Conservation (phyloP, 106 monocot genomes). For the Cymbidium sinense region DNA sequence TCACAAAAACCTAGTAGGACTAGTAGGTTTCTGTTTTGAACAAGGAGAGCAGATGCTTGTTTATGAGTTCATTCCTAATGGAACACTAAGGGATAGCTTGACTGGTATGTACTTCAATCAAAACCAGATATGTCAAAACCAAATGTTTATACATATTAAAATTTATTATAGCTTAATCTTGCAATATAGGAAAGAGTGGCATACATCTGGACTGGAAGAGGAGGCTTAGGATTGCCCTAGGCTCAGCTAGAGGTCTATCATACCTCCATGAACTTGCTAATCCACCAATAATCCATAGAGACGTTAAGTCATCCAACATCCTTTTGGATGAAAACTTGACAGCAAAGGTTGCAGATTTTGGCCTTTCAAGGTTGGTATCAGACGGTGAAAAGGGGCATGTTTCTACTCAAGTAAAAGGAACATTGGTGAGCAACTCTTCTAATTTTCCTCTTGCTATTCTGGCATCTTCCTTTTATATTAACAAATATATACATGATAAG, state of each 20-base stretch:
- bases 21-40: conserved; percentile 76
- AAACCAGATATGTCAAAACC: neutral
- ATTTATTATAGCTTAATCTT: neutral
- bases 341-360: conserved; percentile 37
- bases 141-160: neutral
- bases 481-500: too few relatives aligned
- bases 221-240: conserved; percentile 25
- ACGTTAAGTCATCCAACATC: conserved; percentile 29
- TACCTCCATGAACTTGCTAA: conserved; percentile 36
- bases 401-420: conserved; percentile 32
- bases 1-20: conserved; percentile 69
- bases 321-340: conserved; percentile 32
- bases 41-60: conserved; percentile 72
- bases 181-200: conserved; percentile 9
- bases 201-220: conserved; percentile 29
- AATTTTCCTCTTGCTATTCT: too few relatives aligned
- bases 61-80: conserved; percentile 68
- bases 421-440: conserved; percentile 21
- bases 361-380: conserved; percentile 20
- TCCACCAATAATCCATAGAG: conserved; percentile 37
- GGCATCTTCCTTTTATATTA: too few relatives aligned
- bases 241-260: conserved; percentile 21
- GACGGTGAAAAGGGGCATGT: conserved; percentile 4
- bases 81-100: conserved; percentile 70
- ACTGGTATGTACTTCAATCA: conserved; percentile 26